Evolutionary conservation across 495 filamentous ascomycete species (phyloP), one percentile per base, ranked within the genome.

Genomic region (Aspergillus ostianus): DNA sequence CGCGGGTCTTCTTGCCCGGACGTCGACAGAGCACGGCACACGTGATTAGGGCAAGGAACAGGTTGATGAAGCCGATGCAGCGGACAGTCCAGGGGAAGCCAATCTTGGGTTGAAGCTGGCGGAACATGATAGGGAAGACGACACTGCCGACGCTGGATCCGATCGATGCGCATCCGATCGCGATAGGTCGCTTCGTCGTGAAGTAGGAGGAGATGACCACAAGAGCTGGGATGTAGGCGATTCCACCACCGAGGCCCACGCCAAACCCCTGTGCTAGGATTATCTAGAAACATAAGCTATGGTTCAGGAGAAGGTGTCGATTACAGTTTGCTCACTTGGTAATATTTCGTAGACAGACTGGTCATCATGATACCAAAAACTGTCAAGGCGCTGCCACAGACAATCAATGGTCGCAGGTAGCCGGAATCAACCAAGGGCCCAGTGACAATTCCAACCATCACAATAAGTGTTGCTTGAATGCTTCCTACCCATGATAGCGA

Each of bases 1-100:
- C 44, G 57, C 68, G n/a, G 56, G 70, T 57, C 30, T 58, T 55
- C 55, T 66, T n/a, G 47, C 64, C 56, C 48, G 70, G 48, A 57
- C 54, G 19, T 50, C 60, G 55, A 30, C 65, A 67, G 59, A 84
- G 73, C 23, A 75, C 58, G 13, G 61, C 17, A 59, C 71, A 71
- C 8, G 80, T 73, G 23, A 82, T 59, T 15, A 69, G 8, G 1
- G 78, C 65, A 2, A 76, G 78, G 10, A 50, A 70, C 0, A 86
- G 69, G 17, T 73, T 73, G 19, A 84, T 78, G 63, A 85, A 84
- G 3, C 70, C 82, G 27, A 85, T 74, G n/a, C 77, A 62, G 12
- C 83, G 73, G 3, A 77, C 80, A 0, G 82, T 72, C 83, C 83
- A 86, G 20, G 65, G 70, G 56, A 84, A 84, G 6, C 82, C 82